A percentile compares a stretch with the other conserved stretches of the same genome.
Conservation (phyloP, 805 yeast genomes). For the Jamesozyma spencerorum region DNA sequence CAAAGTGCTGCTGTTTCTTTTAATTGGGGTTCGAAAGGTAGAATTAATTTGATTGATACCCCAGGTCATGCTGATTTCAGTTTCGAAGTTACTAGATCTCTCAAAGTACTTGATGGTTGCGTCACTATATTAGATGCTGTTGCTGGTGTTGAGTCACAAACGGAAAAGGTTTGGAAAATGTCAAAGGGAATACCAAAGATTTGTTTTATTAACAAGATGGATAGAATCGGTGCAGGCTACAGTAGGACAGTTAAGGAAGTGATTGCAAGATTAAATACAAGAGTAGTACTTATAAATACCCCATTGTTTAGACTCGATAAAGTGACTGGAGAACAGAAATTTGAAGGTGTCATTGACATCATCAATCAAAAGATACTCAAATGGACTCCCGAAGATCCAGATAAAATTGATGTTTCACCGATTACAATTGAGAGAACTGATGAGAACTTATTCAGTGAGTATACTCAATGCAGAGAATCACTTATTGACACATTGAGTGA, state of each 20-base stretch:
- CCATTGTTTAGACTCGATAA: constrained; percentile 51
- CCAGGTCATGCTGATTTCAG: constrained; percentile 98
- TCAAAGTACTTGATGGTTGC: constrained; percentile 89
- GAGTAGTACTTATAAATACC: constrained; percentile 63
- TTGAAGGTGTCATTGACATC: constrained; percentile 53
- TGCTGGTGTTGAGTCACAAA: constrained; percentile 97
- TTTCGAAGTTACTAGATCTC: constrained; percentile 83
- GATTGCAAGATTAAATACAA: constrained; percentile 62
- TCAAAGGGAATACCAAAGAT: constrained; percentile 70
- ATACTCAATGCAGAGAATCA: constrained; percentile 55
- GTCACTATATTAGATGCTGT: constrained; percentile 90
- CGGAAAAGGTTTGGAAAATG: constrained; percentile 94
- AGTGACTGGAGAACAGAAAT: constrained; percentile 22
- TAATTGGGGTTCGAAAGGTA: constrained; percentile 59
- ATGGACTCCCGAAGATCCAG: constrained; percentile 35
- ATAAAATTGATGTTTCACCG: constrained; percentile 36
- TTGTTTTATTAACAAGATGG: constrained; percentile 89
- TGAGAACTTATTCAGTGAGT: constrained; percentile 37
- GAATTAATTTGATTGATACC: constrained; percentile 84
- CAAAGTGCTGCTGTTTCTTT: constrained; percentile 93
- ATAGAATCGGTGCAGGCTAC: constrained; percentile 90
- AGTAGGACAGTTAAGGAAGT: constrained; percentile 83
- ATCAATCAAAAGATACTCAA: constrained; percentile 40
- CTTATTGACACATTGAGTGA: constrained; percentile 79
- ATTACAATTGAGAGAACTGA: constrained; percentile 36